Evolutionary conservation across 805 yeast species (phyloP), one percentile per base, ranked within the genome.

Genomic region (Candida krabiensis): DNA sequence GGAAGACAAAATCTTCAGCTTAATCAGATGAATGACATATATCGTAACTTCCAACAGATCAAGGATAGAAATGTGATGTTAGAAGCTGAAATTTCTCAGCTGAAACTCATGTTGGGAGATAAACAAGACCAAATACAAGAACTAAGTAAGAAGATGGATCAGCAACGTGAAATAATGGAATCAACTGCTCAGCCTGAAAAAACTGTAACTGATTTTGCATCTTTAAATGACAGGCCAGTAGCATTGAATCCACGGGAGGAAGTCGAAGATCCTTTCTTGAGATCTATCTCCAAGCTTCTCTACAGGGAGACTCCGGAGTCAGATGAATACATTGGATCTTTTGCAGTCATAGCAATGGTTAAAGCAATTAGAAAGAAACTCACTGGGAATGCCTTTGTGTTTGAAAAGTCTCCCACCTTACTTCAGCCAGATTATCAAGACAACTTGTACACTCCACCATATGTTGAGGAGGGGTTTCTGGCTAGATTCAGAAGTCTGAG

Each of bases 271-370:
- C 15, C 24, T 1, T 32, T 45, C 14, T 19, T 37, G 4, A 16
- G 21, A 4, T 37, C 52, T 2, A 38, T 48, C 11, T 43, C 52
- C 9, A 46, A 44, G 17, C 37, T 48, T 14, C 34, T 48, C 5
- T 35, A 37, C 16, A 37, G 47, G 7, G 40, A 34, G n/a, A 19
- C 39, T 12, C 16, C 31, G 11, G 52, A 48, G 30, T 35, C 42
- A 19, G 49, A 45, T 24, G 56, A 48, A 17, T 51, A 49, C 26
- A 47, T 51, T n/a, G 56, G 56, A 11, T 39, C 51, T 6, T 49
- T 49, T 31, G 56, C 56, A 4, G 45, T 51, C 12, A 51, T 51
- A 7, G 47, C 56, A 8, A 51, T 49, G 11, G 53, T 51, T 8
- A 43, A 51, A 35, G 48, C 53, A 4, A 47, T 51, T 13, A 38